A percentile compares a stretch with the other conserved stretches of the same genome.
Conservation (phyloP, 2,329 filamentous ascomycete species). For the Colletotrichum filicis region DNA sequence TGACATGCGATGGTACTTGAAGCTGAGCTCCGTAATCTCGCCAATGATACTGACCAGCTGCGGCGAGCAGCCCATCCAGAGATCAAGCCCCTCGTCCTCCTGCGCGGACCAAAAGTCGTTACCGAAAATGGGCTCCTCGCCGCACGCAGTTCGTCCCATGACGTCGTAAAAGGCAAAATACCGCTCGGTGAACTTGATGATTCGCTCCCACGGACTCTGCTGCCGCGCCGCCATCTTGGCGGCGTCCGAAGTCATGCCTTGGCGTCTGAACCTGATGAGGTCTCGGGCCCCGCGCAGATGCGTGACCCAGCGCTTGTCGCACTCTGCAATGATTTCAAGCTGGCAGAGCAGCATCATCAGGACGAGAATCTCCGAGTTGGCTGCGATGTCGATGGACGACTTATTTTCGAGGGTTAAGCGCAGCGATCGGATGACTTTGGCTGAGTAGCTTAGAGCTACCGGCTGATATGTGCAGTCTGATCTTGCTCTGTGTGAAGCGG, state of each 20-base stretch:
- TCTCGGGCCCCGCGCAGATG: conserved; percentile 56
- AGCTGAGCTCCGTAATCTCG: conserved; percentile 53
- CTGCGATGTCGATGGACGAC: conserved; percentile 20
- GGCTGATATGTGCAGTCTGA: conserved; percentile 22
- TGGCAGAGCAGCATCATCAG: conserved; percentile 36
- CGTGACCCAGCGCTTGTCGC: conserved; percentile 54
- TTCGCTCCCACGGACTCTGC: conserved; percentile 36
- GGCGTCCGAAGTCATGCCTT: conserved; percentile 7
- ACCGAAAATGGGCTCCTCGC: conserved; percentile 53
- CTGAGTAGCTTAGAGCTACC: conserved; percentile 31
- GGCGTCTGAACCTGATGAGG: conserved; percentile 49
- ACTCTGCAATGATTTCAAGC: conserved; percentile 42
- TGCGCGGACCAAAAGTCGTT: conserved; percentile 53
- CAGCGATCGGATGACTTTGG: conserved; percentile 33
- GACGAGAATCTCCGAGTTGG: conserved; percentile 32
- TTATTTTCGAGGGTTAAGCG: conserved; percentile 23
- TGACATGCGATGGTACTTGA: conserved; percentile 40
- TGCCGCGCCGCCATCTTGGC: not conserved
- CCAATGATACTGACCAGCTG: conserved; percentile 53
- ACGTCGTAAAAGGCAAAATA: conserved; percentile 60
- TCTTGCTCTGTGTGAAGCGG: conserved; percentile 33
- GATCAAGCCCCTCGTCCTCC: conserved; percentile 46
- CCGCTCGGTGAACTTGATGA: conserved; percentile 45
- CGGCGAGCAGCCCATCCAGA: conserved; percentile 57
- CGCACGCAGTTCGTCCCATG: conserved; percentile 57